Evolutionary conservation across 306 rosid species (phyloP).

Genomic region (Vigna trinervia): DNA sequence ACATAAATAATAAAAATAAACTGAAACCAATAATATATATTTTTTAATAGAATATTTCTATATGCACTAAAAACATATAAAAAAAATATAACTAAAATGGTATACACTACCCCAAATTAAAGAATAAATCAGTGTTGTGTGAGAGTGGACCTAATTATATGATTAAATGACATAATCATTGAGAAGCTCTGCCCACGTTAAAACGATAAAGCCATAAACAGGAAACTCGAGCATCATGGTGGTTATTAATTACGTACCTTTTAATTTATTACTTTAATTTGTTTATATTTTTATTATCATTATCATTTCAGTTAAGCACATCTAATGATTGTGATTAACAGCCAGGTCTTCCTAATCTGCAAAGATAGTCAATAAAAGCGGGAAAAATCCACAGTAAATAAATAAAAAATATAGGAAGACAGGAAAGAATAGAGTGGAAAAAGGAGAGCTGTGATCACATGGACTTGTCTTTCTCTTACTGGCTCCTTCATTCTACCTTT

Average conservation of each 20-base stretch:
- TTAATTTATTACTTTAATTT: not conserved
- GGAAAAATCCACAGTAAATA: constrained; percentile 32
- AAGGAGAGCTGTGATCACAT: constrained; percentile 85
- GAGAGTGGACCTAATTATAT: too few relatives aligned
- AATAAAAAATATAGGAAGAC: constrained; percentile 27
- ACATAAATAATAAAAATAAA: too few relatives aligned
- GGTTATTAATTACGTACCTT: not conserved
- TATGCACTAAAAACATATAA: too few relatives aligned
- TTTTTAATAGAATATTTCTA: too few relatives aligned
- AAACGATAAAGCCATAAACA: too few relatives aligned
- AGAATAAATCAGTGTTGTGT: too few relatives aligned
- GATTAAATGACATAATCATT: too few relatives aligned
- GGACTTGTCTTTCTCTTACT: constrained; percentile 78
- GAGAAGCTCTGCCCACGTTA: too few relatives aligned
- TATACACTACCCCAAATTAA: too few relatives aligned
- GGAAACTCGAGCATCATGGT: too few relatives aligned
- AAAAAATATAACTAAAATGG: too few relatives aligned
- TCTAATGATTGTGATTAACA: constrained; percentile 48
- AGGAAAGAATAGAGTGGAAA: not conserved
- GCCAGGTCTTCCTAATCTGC: constrained; percentile 40
- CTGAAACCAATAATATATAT: too few relatives aligned
- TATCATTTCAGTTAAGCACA: constrained; percentile 7
- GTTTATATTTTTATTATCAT: not conserved
- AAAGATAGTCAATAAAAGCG: constrained; percentile 37
- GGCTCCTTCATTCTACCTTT: constrained; percentile 51